These are phyloP conservation scores for Aspergillus pseudoglaucus DNA, from an alignment of 2,329 filamentous ascomycete species.

Conservation along the genomic window DNA sequence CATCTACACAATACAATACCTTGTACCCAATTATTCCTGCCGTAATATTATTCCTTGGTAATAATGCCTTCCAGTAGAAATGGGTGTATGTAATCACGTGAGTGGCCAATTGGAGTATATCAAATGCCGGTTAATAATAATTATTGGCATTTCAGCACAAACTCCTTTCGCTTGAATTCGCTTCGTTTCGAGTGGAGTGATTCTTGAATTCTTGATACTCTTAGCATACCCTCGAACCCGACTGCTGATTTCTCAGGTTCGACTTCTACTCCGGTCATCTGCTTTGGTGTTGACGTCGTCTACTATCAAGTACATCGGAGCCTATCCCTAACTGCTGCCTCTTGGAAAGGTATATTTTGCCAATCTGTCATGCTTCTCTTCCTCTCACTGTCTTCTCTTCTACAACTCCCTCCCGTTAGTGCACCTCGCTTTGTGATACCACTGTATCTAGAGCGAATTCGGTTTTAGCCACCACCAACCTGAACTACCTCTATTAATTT, in stretches of 20 bases:
- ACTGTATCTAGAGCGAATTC: background rate
- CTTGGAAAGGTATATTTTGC: too few relatives aligned
- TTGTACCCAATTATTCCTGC: background rate
- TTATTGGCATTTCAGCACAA: background rate
- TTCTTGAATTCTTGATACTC: too few relatives aligned
- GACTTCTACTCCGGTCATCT: too few relatives aligned
- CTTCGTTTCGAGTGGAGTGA: too few relatives aligned
- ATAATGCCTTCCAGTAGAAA: background rate
- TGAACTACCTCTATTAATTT: background rate
- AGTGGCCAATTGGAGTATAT: background rate
- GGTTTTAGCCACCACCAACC: too few relatives aligned
- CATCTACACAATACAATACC: too few relatives aligned
- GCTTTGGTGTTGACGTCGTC: too few relatives aligned
- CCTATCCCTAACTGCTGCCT: too few relatives aligned
- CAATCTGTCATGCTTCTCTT: background rate
- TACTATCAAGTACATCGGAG: too few relatives aligned
- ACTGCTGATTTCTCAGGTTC: too few relatives aligned
- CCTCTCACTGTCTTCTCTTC: constrained; percentile 4
- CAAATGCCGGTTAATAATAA: background rate
- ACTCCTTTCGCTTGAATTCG: background rate
- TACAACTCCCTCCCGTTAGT: constrained; percentile 14
- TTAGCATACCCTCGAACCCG: too few relatives aligned
- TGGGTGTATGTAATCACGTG: background rate
- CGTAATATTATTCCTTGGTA: background rate
- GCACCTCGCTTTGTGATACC: constrained; percentile 4